Evolutionary conservation across 2,329 filamentous ascomycete species (phyloP).

Genomic region (Capronia epimyces): DNA sequence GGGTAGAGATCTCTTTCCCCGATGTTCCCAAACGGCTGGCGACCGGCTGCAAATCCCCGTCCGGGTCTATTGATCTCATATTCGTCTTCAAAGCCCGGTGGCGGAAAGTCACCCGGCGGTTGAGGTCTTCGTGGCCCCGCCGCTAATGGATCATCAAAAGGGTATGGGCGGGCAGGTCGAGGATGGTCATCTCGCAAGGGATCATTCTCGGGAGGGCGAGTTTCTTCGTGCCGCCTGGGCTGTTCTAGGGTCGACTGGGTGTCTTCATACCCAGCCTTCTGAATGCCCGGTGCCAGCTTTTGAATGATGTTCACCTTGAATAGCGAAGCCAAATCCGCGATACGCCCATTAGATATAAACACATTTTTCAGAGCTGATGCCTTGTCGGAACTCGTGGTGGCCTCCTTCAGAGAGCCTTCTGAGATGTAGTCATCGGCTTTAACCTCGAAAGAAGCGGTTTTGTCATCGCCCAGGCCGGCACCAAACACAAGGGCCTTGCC

Average conservation of each 20-base stretch:
- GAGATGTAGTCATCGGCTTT: constrained; percentile 69
- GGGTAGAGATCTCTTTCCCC: constrained; percentile 87
- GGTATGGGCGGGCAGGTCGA: constrained; percentile 60
- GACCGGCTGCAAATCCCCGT: constrained; percentile 42
- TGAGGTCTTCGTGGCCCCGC: constrained; percentile 55
- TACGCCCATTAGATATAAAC: constrained; percentile 67
- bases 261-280: constrained; percentile 74
- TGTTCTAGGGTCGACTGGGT: constrained; percentile 31
- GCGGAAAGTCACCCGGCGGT: constrained; percentile 69
- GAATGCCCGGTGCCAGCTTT: constrained; percentile 69
- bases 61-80: constrained; percentile 70
- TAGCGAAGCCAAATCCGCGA: constrained; percentile 64
- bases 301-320: constrained; percentile 78
- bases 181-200: constrained; percentile 51
- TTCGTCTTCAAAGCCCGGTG: constrained; percentile 90
- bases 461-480: constrained; percentile 72
- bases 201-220: constrained; percentile 42
- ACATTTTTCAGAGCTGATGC: constrained; percentile 46
- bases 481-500: constrained; percentile 78
- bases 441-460: constrained; percentile 71
- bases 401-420: constrained; percentile 51
- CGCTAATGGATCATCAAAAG: constrained; percentile 62
- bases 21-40: constrained; percentile 50
- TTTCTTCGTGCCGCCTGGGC: constrained; percentile 39
- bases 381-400: constrained; percentile 33